Evolutionary conservation across 1,284 basidiomycete genomes (phyloP), one percentile per base, ranked within the genome.

Genomic region (Hymenochaete sp.): DNA sequence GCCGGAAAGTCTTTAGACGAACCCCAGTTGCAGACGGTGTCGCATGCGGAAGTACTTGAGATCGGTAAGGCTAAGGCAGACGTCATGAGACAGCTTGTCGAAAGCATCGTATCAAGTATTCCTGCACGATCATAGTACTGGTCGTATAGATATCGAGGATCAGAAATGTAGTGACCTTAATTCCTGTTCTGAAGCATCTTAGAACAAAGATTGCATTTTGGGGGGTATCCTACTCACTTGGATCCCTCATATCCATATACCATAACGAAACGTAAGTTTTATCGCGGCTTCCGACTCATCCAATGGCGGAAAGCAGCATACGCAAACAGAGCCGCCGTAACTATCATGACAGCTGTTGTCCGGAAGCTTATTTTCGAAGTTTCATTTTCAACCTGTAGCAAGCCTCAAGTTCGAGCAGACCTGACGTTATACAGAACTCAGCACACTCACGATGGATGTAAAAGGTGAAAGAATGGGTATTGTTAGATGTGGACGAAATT

Each of bases 11-110:
- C 67, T 38, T 52, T 65, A 25, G 67, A 72, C 8, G 50, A 56
- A 2, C 62, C 62, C 1, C 66, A 71, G 45, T 70, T 73, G 9
- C 66, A 70, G 45, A 70, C 73, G 10, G 83, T 89, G 2, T 82
- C 80, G n/a, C 88, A 92, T 58, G 79, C 78, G 18, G 87, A 92
- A 56, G 89, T 92, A n/a, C 63, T 92, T 4, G 62, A 65, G 5
- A 67, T 77, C n/a, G 82, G 87, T 1, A 72, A 63, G 53, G 63
- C 70, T 55, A 86, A 84, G 58, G 83, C 79, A 3, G 76, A 82
- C 19, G 68, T 81, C 31, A 79, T 91, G 75, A 74, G 73, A 58
- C 60, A 59, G 36, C 62, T 91, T 36, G 82, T 89, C 10, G 74
- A 75, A 48, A 68, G 64, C 54, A 71, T 86, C 26, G 72, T 84